Evolutionary conservation across 2,329 filamentous ascomycete genomes (phyloP), one percentile per base, ranked within the genome.

Genomic region (Botrytis deweyae): DNA sequence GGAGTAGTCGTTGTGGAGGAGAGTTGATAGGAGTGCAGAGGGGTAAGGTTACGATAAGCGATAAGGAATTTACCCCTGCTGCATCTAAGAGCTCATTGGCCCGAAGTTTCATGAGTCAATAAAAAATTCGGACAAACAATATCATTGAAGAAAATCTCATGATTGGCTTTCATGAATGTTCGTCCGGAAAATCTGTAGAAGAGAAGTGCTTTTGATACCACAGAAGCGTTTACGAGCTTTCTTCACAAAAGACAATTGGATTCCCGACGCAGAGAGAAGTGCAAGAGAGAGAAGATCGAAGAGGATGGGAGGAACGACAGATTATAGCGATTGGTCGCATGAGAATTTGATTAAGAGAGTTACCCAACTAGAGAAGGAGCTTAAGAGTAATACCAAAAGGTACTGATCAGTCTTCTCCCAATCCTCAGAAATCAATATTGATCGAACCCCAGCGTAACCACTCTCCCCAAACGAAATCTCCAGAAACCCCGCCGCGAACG

Each of bases 341-440:
- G 86, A 89, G 58, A 88, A 88, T 63, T 88, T 96, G 55, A 88
- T 96, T 62, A 84, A 88, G 76, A 88, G 91, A 59, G 89, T 97
- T 64, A 87, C 85, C 25, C 84, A 88, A 70, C 85, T 96, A 10
- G 93, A 97, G 81, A 81, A 85, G 7, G 87, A 93, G 79, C 83
- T 94, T 22, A 86, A 87, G 71, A 83, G 80, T n/a, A 85, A 86
- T 63, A 86, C 83, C 38, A 76, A 82, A 55, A 79, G 77, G 79
- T 81, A 73, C 55, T 25, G 7, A 22, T 10, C 40, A n/a, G 14
- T 22, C n/a, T 49, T 29, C 0, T 33, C 3, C 36, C 10, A 18
- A 67, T 8, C 7, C 20, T 29, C 40, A 18, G 65, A 44, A 36
- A n/a, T 5, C n/a, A 8, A 36, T 46, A 36, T 55, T 73, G 42